Evolutionary conservation across 306 rosid species (phyloP).

Genomic region (Coriaria nepalensis): DNA sequence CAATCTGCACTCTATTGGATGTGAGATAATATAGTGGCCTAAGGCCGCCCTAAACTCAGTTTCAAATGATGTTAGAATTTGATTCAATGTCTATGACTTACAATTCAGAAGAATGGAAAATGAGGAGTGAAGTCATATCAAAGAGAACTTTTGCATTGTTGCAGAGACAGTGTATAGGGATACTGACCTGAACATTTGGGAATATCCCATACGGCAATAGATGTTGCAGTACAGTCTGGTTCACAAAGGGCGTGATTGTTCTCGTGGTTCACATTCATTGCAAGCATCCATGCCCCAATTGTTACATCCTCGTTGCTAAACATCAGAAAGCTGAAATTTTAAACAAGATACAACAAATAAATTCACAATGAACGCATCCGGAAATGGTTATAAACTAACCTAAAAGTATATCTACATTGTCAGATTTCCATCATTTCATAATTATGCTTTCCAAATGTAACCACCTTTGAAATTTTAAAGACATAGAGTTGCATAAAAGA

Average conservation of each 20-base stretch:
- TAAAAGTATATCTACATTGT: background rate
- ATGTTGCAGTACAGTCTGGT: constrained; percentile 51
- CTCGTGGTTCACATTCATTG: constrained; percentile 96
- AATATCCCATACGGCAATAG: constrained; percentile 95
- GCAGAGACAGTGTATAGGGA: constrained; percentile 10
- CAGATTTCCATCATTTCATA: too few relatives aligned
- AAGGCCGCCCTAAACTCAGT: background rate
- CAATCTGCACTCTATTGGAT: too few relatives aligned
- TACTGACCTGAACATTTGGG: constrained; percentile 92
- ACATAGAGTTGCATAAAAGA: too few relatives aligned
- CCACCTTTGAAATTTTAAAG: too few relatives aligned
- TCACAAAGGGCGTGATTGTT: constrained; percentile 57
- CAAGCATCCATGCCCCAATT: constrained; percentile 98
- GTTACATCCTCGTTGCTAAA: constrained; percentile 98
- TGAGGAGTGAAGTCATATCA: background rate
- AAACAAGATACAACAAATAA: background rate
- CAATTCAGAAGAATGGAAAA: background rate
- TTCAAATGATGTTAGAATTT: constrained; percentile 1
- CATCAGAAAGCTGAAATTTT: constrained; percentile 74
- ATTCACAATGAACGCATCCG: too few relatives aligned
- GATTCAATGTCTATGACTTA: background rate
- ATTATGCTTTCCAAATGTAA: too few relatives aligned
- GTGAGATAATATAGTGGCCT: too few relatives aligned
- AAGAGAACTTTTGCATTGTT: background rate
- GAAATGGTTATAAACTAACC: background rate